Base-by-base conservation (phyloP, 768 basidiomycete genomes). In the Agaricus bisporus region DNA sequence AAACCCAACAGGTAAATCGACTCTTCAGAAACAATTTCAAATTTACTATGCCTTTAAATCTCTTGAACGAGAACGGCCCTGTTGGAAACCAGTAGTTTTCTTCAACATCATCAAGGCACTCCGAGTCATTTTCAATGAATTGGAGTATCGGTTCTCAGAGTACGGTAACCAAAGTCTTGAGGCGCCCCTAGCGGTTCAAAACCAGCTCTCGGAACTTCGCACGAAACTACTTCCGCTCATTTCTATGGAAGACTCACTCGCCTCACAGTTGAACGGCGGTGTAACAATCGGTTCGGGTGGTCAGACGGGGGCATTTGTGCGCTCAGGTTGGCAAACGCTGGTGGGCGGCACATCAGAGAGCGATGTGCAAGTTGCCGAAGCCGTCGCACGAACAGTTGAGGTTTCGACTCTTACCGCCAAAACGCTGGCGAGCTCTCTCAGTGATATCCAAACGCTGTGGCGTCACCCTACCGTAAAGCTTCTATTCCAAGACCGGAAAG, bases 11-110 rank as follows among this genome's bases (percentile, higher is more conserved):
- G 88, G 88, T 36, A 92, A 92, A 68, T 89, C 88, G 2, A 91
- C 90, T 2, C 74, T 91, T 11, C 86, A 86, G 62, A 91, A 91
- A 62, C 88, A 91, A 66, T 88, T 91, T 62, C 88, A 91, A 62
- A 74, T 91, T 0, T 85, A 83, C 68, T 89, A 90, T 61, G 83
- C 88, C 7, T 82, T 86, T 2, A 75, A 79, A 54, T 72, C 83
- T 0, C 78, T 91, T 35, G 86, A 91, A 41, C 70, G 74, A 48
- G 85, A 87, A 69, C 82, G 86, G 20, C 78, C 82, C 0, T 81
- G 80, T 3, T 92, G 91, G 90, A 78, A 81, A 17, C 82, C 86
- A 3, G 82, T 91, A 28, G 83, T 92, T 28, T 89, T 88, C 68
- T 85, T 88, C 73, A 92, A 92, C 70, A 75, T 91, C 59, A 80